phyloP scores from a whole-genome alignment of 345 rosid species.

The Eucalyptus virginea region DNA sequence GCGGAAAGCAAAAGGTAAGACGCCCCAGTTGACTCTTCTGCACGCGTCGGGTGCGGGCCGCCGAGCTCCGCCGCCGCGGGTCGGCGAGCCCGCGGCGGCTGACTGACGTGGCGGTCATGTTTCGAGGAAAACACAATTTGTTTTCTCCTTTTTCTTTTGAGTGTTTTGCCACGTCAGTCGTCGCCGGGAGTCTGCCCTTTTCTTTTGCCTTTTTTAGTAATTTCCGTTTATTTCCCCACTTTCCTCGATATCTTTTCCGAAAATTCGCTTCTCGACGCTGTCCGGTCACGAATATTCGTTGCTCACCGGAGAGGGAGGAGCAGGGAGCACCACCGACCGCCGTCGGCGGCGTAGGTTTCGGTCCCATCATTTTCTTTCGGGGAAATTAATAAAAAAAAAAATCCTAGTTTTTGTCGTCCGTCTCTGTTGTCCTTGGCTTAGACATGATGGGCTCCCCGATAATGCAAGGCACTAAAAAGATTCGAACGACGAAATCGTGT shows the following conservation, averaged over 20 bases:
- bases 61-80: not conserved
- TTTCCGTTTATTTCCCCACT: too few species aligned
- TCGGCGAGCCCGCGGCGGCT: not conserved
- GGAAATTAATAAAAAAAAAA: not conserved
- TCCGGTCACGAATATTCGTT: not conserved
- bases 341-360: not conserved
- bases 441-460: not conserved
- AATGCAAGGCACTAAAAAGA: not conserved
- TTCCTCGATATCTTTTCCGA: not conserved
- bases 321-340: not conserved
- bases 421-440: not conserved
- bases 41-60: not conserved
- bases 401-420: not conserved
- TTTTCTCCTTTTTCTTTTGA: not conserved
- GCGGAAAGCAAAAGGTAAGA: conserved; percentile 78
- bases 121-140: not conserved
- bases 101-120: not conserved
- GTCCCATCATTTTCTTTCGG: not conserved
- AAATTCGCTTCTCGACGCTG: not conserved
- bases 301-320: not conserved
- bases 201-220: not conserved
- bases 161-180: conserved; percentile 2
- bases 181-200: not conserved
- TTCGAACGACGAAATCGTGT: not conserved
- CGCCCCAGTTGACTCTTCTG: not conserved